A percentile compares a stretch with the other conserved stretches of the same genome.
Conservation (phyloP, 768 basidiomycete genomes). For the Leccinellum rugosiceps region DNA sequence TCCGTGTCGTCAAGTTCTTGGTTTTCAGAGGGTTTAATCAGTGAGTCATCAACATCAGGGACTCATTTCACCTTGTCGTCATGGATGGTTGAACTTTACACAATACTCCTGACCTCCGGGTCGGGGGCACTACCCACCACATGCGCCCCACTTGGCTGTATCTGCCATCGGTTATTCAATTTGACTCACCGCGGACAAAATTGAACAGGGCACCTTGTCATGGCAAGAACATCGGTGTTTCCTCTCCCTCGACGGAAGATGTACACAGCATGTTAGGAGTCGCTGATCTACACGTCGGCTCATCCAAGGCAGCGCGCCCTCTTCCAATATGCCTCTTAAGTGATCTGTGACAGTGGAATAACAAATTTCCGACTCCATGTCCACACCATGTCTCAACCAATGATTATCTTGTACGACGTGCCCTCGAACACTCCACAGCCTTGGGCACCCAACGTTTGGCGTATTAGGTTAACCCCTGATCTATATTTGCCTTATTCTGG, state of each 20-base stretch:
- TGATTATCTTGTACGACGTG: conserved; percentile 66
- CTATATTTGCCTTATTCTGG: background rate
- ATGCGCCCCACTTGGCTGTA: background rate
- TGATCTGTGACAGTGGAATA: background rate
- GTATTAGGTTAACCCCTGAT: conserved; percentile 48
- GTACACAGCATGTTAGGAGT: conserved; percentile 11
- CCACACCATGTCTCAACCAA: conserved; percentile 41
- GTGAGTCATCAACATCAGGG: background rate
- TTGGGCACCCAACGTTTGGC: conserved; percentile 79
- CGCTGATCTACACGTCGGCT: background rate
- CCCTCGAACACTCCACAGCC: conserved; percentile 57
- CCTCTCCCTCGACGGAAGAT: conserved; percentile 1
- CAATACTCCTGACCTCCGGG: background rate
- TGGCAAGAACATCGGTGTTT: conserved; percentile 16
- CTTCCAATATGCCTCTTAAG: conserved; percentile 10
- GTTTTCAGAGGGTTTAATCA: background rate
- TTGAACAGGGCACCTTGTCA: background rate
- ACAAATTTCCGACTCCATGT: background rate
- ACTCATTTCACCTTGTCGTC: conserved; percentile 8
- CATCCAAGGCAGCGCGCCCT: background rate
- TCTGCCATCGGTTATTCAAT: conserved; percentile 7
- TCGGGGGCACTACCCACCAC: background rate
- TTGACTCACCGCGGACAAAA: background rate
- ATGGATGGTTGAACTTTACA: conserved; percentile 1
- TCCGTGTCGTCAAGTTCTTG: background rate